Conservation (phyloP, 2,329 filamentous ascomycete genomes). For the Tolypocladium pustulatum region DNA sequence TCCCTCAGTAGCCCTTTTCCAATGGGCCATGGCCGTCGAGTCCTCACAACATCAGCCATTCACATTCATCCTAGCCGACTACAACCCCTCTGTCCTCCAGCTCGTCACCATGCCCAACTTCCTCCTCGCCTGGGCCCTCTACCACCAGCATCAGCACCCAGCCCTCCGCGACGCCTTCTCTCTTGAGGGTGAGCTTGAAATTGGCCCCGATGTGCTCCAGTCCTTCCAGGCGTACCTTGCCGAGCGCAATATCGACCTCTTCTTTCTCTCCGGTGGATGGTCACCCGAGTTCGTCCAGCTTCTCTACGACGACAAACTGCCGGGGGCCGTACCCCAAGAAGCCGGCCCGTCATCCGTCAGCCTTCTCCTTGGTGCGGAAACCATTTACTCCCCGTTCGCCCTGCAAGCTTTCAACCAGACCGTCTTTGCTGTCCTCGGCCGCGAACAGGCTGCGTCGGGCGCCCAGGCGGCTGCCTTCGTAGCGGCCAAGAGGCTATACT, state of each 20-base stretch:
- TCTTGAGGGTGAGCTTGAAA: constrained; percentile 50
- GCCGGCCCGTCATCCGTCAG: constrained; percentile 14
- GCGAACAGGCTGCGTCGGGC: constrained; percentile 21
- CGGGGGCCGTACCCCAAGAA: constrained; percentile 3
- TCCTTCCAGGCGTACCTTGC: constrained; percentile 48
- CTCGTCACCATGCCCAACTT: constrained; percentile 74
- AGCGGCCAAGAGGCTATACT: constrained; percentile 72
- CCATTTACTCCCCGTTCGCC: constrained; percentile 70
- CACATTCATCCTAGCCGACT: constrained; percentile 62
- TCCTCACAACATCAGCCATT: constrained; percentile 21
- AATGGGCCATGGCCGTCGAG: constrained; percentile 37
- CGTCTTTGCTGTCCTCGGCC: constrained; percentile 46
- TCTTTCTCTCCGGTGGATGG: constrained; percentile 69
- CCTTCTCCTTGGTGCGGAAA: constrained; percentile 65
- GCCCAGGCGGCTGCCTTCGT: constrained; percentile 52
- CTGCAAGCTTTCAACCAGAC: constrained; percentile 59
- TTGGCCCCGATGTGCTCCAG: constrained; percentile 45
- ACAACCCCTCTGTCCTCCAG: constrained; percentile 67
- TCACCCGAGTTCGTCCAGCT: constrained; percentile 51
- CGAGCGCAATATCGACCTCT: constrained; percentile 41
- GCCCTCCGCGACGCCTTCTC: constrained; percentile 35
- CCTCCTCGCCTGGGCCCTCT: constrained; percentile 56
- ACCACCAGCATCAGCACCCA: constrained; percentile 21
- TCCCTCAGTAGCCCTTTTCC: constrained; percentile 61
- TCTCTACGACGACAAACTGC: constrained; percentile 29